phyloP scores from a whole-genome alignment of 371 early-diverging fungal species.

The Mortierella sp. region DNA sequence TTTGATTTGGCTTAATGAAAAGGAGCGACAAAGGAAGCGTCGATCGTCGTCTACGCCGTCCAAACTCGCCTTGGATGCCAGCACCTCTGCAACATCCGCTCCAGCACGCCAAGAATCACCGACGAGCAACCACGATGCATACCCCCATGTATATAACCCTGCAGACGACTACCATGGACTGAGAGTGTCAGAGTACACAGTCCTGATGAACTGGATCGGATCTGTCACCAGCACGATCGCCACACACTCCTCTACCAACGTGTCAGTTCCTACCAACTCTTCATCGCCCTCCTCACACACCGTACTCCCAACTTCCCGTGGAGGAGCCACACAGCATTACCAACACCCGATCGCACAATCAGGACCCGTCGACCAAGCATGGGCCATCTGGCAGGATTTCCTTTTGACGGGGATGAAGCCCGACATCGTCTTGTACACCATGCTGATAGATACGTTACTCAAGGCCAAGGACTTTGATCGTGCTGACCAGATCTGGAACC shows the following conservation, averaged over 20 bases:
- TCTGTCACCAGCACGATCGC: not conserved
- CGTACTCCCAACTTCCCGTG: not conserved
- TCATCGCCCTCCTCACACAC: not conserved
- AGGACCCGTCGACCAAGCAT: constrained; percentile 23
- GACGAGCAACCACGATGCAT: no score
- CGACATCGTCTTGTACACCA: constrained; percentile 45
- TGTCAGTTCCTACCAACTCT: not conserved
- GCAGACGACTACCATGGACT: constrained; percentile 41
- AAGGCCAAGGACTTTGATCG: constrained; percentile 42
- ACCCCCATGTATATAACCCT: constrained; percentile 3
- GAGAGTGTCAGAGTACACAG: constrained; percentile 48
- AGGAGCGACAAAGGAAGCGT: constrained; percentile 20
- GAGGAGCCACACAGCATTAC: not conserved
- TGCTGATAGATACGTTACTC: constrained; percentile 33
- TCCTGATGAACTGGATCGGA: constrained; percentile 55
- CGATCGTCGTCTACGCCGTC: not conserved
- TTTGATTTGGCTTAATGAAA: constrained; percentile 49
- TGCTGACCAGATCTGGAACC: constrained; percentile 44
- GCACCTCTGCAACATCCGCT: no score
- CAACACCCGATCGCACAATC: not conserved
- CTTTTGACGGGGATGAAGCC: constrained; percentile 51
- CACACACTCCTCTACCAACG: not conserved
- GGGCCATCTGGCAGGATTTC: constrained; percentile 55
- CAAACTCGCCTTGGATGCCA: not conserved
- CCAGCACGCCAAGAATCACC: no score